Evolutionary conservation across 345 rosid genomes (phyloP).

Genomic region (Moringa oleifera): DNA sequence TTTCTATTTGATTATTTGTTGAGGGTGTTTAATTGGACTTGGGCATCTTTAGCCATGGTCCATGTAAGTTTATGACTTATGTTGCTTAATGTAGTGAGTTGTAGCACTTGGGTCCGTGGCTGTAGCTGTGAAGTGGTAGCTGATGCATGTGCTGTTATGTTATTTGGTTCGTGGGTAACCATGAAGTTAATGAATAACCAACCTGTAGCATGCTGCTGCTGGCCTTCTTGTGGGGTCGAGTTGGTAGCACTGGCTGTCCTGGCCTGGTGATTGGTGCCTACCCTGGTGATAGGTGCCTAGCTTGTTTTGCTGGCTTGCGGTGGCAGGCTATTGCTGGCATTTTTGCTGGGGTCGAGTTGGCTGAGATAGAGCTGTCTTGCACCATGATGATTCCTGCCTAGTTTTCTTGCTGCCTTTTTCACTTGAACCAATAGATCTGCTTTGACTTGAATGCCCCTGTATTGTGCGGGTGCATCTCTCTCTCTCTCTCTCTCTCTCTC

Average conservation of each 20-base stretch:
- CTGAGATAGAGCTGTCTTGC: neutral
- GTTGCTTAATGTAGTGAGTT: constrained; percentile 43
- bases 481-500: too few relatives aligned
- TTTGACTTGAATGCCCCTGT: neutral
- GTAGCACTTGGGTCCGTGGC: constrained; percentile 32
- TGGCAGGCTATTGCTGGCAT: constrained; percentile 11
- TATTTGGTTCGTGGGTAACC: constrained; percentile 25
- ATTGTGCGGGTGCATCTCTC: too few relatives aligned
- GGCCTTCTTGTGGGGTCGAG: constrained; percentile 24
- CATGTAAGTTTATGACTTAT: neutral
- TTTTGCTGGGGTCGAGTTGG: constrained; percentile 8
- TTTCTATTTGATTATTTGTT: constrained; percentile 20
- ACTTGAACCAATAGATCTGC: neutral
- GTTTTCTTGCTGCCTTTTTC: neutral
- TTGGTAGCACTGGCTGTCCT: constrained; percentile 15
- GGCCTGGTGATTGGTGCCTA: neutral
- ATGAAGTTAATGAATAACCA: constrained; percentile 20
- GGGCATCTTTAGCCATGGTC: constrained; percentile 11
- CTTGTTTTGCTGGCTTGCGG: constrained; percentile 22
- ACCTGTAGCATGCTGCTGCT: constrained; percentile 32
- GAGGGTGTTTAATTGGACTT: constrained; percentile 17
- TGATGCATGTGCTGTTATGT: constrained; percentile 28
- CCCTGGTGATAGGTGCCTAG: constrained; percentile 1
- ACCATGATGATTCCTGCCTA: neutral
- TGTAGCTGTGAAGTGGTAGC: constrained; percentile 45